Evolutionary conservation across 2,329 filamentous ascomycete species (phyloP).

Genomic region (Chalara sp.): DNA sequence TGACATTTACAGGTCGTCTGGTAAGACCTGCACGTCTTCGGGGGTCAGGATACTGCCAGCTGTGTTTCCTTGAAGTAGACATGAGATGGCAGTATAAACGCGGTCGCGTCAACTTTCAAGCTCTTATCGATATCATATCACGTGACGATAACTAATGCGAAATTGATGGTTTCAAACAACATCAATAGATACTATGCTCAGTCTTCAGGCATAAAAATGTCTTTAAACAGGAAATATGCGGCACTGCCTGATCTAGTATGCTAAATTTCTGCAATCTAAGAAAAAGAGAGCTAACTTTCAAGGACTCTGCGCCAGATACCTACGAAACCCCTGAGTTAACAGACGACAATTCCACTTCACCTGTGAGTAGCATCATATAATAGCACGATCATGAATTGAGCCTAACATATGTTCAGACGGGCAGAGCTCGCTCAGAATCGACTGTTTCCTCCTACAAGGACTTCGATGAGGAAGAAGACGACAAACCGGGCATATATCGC

Average conservation of each 20-base stretch:
- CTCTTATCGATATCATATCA: no score
- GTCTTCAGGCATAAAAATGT: conserved; percentile 41
- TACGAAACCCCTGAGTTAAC: conserved; percentile 94
- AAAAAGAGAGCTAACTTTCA: neutral
- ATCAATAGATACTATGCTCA: neutral
- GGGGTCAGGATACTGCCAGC: no score
- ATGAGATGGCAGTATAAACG: no score
- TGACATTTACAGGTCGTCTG: no score
- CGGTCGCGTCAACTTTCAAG: no score
- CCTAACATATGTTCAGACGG: conserved; percentile 18
- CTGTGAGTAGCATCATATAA: conserved; percentile 43
- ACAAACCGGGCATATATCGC: conserved; percentile 63
- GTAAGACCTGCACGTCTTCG: no score
- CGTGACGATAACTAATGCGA: no score
- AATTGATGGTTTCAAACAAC: no score
- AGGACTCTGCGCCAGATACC: conserved; percentile 90
- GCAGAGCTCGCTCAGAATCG: conserved; percentile 46
- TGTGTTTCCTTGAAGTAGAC: no score
- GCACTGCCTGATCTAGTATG: conserved; percentile 70
- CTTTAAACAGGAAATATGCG: conserved; percentile 71
- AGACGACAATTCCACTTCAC: conserved; percentile 81
- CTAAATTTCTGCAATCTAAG: neutral
- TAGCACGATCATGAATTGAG: neutral
- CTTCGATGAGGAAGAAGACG: conserved; percentile 56
- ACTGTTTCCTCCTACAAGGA: conserved; percentile 50